phyloP scores from a whole-genome alignment of 2,329 filamentous ascomycete species.

The Fusarium sp. region DNA sequence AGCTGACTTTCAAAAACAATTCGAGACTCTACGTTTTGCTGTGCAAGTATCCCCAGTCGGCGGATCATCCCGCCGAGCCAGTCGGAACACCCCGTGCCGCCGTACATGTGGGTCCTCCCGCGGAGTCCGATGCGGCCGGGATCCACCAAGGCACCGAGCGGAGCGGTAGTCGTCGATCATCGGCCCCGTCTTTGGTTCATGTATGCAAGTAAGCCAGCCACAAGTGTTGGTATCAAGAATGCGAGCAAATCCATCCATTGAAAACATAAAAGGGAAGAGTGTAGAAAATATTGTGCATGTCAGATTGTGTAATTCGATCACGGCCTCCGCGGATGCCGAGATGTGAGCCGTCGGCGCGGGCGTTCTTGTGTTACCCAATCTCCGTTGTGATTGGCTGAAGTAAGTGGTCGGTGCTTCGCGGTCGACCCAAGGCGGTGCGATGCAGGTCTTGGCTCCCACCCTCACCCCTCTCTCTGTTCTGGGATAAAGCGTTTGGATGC shows the following conservation, averaged over 20 bases:
- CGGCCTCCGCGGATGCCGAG: neutral
- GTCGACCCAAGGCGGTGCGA: neutral
- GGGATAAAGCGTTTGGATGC: neutral
- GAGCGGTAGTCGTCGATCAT: neutral
- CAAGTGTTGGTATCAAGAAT: neutral
- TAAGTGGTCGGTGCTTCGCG: neutral
- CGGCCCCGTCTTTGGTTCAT: neutral
- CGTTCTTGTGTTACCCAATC: neutral
- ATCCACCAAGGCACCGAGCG: neutral
- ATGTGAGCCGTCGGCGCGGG: neutral
- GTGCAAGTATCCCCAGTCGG: neutral
- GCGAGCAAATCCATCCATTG: neutral
- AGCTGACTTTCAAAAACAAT: neutral
- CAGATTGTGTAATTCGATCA: neutral
- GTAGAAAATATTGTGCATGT: no score
- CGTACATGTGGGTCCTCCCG: neutral
- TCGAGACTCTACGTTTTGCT: neutral
- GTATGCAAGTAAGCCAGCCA: neutral
- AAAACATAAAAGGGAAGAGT: no score
- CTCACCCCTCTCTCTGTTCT: neutral
- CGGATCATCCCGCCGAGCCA: neutral
- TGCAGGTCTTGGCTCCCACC: neutral
- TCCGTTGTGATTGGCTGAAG: neutral
- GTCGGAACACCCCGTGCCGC: neutral
- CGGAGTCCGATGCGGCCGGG: neutral